These are phyloP conservation scores for Alternaria conjuncta DNA, from an alignment of 2,329 filamentous ascomycete genomes.

Conservation along the genomic window DNA sequence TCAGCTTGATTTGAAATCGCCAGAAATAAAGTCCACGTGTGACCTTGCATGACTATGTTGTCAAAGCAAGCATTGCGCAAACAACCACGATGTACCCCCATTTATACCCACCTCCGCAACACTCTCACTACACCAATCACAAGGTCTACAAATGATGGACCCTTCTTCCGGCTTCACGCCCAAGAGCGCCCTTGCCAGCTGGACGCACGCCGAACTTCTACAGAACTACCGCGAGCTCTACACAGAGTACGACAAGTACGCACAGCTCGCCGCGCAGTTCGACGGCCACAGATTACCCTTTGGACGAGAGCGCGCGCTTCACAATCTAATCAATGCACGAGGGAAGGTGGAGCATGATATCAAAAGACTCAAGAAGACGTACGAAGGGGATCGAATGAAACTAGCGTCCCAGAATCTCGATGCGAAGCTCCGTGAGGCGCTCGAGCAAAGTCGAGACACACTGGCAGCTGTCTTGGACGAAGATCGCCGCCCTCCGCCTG, in stretches of 20 bases:
- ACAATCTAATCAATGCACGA: neutral
- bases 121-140: neutral
- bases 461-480: neutral
- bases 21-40: neutral
- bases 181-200: neutral
- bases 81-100: neutral
- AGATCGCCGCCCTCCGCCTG: neutral
- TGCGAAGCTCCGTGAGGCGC: neutral
- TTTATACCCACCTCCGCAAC: neutral
- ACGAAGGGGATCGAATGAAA: neutral
- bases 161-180: neutral
- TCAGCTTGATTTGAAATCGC: too few species aligned
- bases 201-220: neutral
- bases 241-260: neutral
- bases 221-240: neutral
- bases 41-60: neutral
- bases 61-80: neutral
- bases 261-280: neutral
- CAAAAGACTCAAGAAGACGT: neutral
- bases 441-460: neutral
- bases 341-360: neutral
- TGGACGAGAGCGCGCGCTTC: neutral
- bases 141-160: neutral
- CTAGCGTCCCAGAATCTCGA: neutral
- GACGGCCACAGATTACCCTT: neutral